These are phyloP conservation scores for Sparassis latifolia DNA, from an alignment of 1,284 basidiomycete species.

Conservation along the genomic window DNA sequence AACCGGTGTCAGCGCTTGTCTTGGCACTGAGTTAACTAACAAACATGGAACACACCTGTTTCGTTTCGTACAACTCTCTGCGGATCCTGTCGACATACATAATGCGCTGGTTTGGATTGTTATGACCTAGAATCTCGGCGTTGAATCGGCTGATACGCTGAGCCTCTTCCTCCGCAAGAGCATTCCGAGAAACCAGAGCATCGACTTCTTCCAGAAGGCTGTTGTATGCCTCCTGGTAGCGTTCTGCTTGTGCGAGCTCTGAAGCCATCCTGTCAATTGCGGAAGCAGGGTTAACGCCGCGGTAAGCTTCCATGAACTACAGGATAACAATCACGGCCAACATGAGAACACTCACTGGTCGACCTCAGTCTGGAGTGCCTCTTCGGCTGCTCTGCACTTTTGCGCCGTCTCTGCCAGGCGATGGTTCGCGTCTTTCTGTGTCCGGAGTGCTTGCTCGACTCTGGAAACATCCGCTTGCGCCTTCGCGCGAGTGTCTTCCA, in stretches of 20 bases:
- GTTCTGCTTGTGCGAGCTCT: constrained; percentile 51
- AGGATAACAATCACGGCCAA: constrained; percentile 2
- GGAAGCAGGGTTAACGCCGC: neutral
- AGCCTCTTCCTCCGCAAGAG: constrained; percentile 69
- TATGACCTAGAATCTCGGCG: constrained; percentile 68
- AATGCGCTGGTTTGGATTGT: constrained; percentile 69
- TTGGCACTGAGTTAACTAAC: neutral
- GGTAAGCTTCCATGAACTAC: too few species aligned
- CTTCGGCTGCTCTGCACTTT: constrained; percentile 54
- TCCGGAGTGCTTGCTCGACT: constrained; percentile 30
- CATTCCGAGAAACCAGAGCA: constrained; percentile 41
- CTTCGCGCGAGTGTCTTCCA: constrained; percentile 12
- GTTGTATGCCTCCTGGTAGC: constrained; percentile 63
- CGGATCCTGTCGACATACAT: constrained; percentile 70
- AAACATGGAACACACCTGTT: constrained; percentile 43
- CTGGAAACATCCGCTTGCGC: constrained; percentile 19
- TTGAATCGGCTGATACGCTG: constrained; percentile 64
- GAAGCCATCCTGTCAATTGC: constrained; percentile 38
- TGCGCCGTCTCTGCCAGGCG: constrained; percentile 43
- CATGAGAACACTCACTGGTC: constrained; percentile 40
- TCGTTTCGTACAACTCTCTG: constrained; percentile 60
- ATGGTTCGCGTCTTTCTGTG: constrained; percentile 44
- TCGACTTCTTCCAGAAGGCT: constrained; percentile 56
- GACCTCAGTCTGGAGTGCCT: constrained; percentile 53
- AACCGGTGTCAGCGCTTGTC: neutral